Percentiles rank a stretch among this genome's conserved stretches.
These are phyloP conservation scores for Phytophthora aleatoria DNA, from an alignment of 352 stramenopile genomes.

Conservation along the genomic window DNA sequence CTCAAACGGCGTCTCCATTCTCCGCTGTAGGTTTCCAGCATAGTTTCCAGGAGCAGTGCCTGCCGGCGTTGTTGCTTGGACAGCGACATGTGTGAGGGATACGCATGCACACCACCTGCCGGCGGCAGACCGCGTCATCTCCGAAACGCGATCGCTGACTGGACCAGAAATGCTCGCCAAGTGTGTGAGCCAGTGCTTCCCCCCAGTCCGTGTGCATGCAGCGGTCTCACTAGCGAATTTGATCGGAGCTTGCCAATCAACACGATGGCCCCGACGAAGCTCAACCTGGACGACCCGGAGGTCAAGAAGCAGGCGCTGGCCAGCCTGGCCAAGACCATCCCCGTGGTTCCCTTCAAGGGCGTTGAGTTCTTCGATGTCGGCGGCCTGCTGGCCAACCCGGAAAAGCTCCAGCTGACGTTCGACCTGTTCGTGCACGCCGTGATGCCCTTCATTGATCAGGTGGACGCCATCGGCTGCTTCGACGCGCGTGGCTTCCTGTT, in stretches of 20 bases:
- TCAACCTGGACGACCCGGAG: constrained; percentile 54
- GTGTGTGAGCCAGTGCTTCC: constrained; percentile 17
- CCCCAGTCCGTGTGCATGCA: constrained; percentile 6
- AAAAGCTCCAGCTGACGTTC: constrained; percentile 91
- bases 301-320: constrained; percentile 56
- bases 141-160: constrained; percentile 25
- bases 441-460: constrained; percentile 51
- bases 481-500: constrained; percentile 98
- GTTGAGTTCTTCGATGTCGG: constrained; percentile 98
- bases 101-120: constrained; percentile 19
- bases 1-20: constrained; percentile 1
- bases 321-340: constrained; percentile 88
- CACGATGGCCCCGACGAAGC: constrained; percentile 33
- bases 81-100: constrained; percentile 31
- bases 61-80: neutral
- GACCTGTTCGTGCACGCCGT: constrained; percentile 91
- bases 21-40: no score
- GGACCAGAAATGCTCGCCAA: constrained; percentile 18
- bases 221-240: constrained; percentile 35
- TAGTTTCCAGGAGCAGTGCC: no score
- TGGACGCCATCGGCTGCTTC: constrained; percentile 91
- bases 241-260: constrained; percentile 5
- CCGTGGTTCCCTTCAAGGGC: constrained; percentile 97
- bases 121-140: constrained; percentile 5
- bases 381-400: constrained; percentile 90